Evolutionary conservation across 768 basidiomycete genomes (phyloP), one percentile per base, ranked within the genome.

Genomic region (Amanita subjunquillea): DNA sequence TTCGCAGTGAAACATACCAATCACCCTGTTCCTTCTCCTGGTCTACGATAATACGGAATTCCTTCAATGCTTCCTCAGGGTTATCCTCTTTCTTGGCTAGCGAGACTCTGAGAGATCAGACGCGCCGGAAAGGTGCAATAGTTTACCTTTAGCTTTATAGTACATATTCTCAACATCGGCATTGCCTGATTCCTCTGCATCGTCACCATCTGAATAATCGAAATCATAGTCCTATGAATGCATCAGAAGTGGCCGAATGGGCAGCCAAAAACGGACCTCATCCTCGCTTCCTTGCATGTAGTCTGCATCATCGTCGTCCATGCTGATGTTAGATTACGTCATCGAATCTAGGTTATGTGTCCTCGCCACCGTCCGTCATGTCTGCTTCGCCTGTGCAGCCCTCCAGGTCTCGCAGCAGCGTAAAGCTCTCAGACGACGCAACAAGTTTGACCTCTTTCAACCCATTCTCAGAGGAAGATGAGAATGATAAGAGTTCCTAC

Each of bases 161-260:
- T 99, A 99, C 80, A 93, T 82, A 64, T 99, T 99, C 72, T 99
- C 96, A 42, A 96, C 82, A 68, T 96, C 94, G 23, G 82, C 87
- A 50, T 81, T 88, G 46, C 79, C 87, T 1, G 81, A 76, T 59
- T 87, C 87, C 52, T 90, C 82, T 27, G 78, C 88, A 27, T 88
- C 88, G 34, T 88, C 91, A 48, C 80, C 85, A 67, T 92, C 94
- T 40, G 93, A 94, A 69, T 97, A 99, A 68, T 93, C 91, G 66
- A 98, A 97, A 58, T 82, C 91, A 68, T 96, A 96, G 62, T 92
- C 91, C 91, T 93, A 63, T 53, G 38, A 27, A 42, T 34, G 38
- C 58, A 43, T 51, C 45, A 55, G 38, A 54, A 52, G 50, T 20
- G 4, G 50, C 56, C 30, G 36, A 51, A n/a, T 38, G 5, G 36